Base-by-base conservation (phyloP, 2,329 filamentous ascomycete genomes). In the Phoma herbarum region DNA sequence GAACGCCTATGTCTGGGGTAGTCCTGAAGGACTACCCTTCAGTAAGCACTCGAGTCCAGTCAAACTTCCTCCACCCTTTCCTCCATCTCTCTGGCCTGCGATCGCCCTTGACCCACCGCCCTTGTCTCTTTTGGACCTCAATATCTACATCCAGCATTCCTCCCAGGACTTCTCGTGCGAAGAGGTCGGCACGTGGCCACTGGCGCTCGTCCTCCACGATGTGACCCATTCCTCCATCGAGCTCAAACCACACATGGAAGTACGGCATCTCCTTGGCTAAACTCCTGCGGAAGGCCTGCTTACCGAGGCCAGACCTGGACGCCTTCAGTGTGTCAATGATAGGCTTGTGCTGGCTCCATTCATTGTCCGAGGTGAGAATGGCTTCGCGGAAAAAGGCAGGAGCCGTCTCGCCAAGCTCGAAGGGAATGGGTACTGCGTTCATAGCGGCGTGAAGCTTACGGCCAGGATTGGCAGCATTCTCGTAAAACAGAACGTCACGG, bases 191-290 rank as follows among this genome's bases (percentile, higher is more conserved):
- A 68, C 85, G 86, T 0, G 96, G 96, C 95, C 95, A 99, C 49
- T 88, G 83, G 47, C 87, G 85, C 26, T 88, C 82, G 68, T 99
- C 91, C 78, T 99, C 95, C 0, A 99, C 91, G 9, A 99, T 83
- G 75, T 99, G 95, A 0, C 92, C 95, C 64, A 99, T 79, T 0
- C 95, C 95, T 2, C 95, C 95, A 73, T 99, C 93, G 1, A 99
- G 81, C 51, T 88, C 86, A 74, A 98, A 98, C 93, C 94, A 99
- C 4, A 78, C 94, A 76, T 99, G 95, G 71, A 99, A 99, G 76
- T 99, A 99, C 0, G 96, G 94, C 91, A 96, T 94, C 81, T 99
- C 94, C 79, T 96, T 97, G 12, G 91, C 92, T 60, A 99, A 82
- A 20, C 86, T 90, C 56, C 88, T 85, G 1, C 94, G 85, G 76